Base-by-base conservation (phyloP, 2,329 filamentous ascomycete species). In the Phialocephala subalpina region DNA sequence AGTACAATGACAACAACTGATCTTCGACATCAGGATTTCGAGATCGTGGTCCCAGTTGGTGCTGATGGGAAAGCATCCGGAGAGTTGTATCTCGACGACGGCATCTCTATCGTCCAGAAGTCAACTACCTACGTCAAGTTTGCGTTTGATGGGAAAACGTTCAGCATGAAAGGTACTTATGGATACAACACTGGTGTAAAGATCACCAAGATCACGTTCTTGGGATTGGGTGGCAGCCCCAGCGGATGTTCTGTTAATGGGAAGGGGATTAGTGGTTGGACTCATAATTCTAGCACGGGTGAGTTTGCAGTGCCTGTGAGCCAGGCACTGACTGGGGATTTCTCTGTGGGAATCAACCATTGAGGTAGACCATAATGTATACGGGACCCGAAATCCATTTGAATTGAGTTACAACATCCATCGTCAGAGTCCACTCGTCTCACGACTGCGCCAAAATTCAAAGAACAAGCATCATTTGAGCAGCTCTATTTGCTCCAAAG, bases 31-130 rank as follows among this genome's bases (percentile, higher is more conserved):
- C 82, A 91, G 71, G 82, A 88, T 70, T 95, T 95, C 79, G 84
- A 90, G 75, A 80, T 97, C 59, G 73, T 95, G 40, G 83, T 97
- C 53, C 90, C 92, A 0, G 84, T 91, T 0, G 87, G 84, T 6
- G 73, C 76, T 0, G 80, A 90, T 60, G 91, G 90, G 2, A 86
- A 80, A 7, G 93, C 93, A 0, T 77, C 75, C 1, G 93, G 93
- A 0, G 81, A 83, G 60, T 80, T 96, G 64, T 96, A 94, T 76
- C 79, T 96, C 5, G 93, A 96, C 71, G 92, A 97, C 67, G 93
- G 93, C 9, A 87, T 89, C 65, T 88, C 85, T 29, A 72, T 94
- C 58, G 80, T 86, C 65, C 91, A 92, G 77, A 68, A 78, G 2
- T 76, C 72, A 0, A 86, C 82, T n/a, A 87, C 83, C 7, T 80